Conservation (phyloP, 805 yeast species). For the Schwanniomyces occidentalis region DNA sequence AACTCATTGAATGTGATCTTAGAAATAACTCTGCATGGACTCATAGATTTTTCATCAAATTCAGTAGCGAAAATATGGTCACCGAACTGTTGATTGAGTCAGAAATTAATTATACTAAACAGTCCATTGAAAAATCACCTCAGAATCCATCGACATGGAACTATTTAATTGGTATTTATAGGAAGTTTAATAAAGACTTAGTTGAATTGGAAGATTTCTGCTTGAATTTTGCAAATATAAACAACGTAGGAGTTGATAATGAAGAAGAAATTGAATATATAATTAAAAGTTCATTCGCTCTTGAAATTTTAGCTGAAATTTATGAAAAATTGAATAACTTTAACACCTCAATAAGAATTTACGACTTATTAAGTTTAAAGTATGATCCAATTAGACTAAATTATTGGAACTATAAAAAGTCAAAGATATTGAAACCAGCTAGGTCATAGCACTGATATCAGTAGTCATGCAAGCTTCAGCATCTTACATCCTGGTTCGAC, state of each 20-base stretch:
- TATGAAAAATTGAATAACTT: slow-evolving; percentile 31
- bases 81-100: slow-evolving; percentile 20
- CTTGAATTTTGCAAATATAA: slow-evolving; percentile 33
- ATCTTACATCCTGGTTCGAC: no score
- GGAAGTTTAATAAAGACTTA: slow-evolving; percentile 24
- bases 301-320: slow-evolving; percentile 61
- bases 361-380: slow-evolving; percentile 48
- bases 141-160: slow-evolving; percentile 88
- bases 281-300: slow-evolving; percentile 57
- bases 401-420: slow-evolving; percentile 58
- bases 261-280: slow-evolving; percentile 14
- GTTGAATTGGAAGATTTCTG: slow-evolving; percentile 48
- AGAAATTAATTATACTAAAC: slow-evolving; percentile 57
- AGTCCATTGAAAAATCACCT: slow-evolving; percentile 59
- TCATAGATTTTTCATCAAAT: slow-evolving; percentile 67
- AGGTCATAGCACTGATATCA: no score
- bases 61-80: slow-evolving; percentile 17
- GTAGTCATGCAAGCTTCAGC: no score
- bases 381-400: slow-evolving; percentile 64
- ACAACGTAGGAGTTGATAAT: slow-evolving; percentile 17
- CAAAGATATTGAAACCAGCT: no score
- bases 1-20: slow-evolving; percentile 58
- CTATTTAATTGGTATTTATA: slow-evolving; percentile 63
- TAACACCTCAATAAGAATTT: slow-evolving; percentile 43
- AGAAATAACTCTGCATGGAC: slow-evolving; percentile 94